These are phyloP conservation scores for Parastagonospora avenae DNA, from an alignment of 2,329 filamentous ascomycete genomes.

Conservation along the genomic window DNA sequence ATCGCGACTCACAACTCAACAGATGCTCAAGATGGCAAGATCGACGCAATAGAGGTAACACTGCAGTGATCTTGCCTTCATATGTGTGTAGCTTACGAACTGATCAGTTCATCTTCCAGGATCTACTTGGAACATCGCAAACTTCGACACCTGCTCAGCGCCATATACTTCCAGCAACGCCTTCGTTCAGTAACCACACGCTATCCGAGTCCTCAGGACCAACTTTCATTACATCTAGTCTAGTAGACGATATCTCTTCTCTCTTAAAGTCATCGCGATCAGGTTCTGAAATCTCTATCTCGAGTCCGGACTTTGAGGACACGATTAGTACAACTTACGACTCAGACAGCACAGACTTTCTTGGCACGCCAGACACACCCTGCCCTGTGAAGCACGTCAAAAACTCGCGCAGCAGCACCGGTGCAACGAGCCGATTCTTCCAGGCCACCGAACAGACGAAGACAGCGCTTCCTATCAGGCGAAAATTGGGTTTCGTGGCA, in stretches of 20 bases:
- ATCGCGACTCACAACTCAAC: too few species aligned
- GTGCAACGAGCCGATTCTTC: not conserved
- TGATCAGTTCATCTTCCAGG: not conserved
- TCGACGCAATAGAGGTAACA: not conserved
- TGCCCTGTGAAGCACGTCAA: not conserved
- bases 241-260: too few species aligned
- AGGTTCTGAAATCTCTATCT: too few species aligned
- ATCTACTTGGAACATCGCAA: not conserved
- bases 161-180: too few species aligned
- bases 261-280: too few species aligned
- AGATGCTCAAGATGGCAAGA: too few species aligned
- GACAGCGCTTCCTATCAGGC: not conserved
- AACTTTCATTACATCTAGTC: too few species aligned
- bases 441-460: not conserved
- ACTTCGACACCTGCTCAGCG: too few species aligned
- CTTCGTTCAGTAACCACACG: too few species aligned
- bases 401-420: not conserved
- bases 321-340: not conserved
- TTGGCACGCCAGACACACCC: not conserved
- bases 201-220: too few species aligned
- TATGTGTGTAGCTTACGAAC: not conserved
- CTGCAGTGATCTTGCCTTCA: not conserved
- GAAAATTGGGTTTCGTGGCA: not conserved
- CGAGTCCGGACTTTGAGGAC: not conserved
- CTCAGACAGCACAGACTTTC: conserved; percentile 2